Conservation (phyloP, 2,329 filamentous ascomycete species). For the Cladosporium sp. region DNA sequence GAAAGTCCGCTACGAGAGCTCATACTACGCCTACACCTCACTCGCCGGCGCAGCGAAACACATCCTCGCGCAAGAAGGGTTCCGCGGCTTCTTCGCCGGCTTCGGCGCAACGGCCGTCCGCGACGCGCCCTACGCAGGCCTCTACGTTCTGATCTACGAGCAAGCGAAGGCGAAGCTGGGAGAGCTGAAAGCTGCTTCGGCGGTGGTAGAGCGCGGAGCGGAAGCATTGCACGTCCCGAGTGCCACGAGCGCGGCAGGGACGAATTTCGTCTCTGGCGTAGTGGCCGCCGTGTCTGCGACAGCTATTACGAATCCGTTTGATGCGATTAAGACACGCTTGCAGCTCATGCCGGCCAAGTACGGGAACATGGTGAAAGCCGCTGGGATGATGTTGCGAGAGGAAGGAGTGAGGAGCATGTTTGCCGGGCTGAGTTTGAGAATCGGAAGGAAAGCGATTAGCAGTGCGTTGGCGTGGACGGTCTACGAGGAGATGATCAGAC, state of each 20-base stretch:
- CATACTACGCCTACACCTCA: constrained; percentile 76
- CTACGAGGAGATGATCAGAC: constrained; percentile 86
- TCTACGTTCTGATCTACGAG: constrained; percentile 95
- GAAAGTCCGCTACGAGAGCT: constrained; percentile 93
- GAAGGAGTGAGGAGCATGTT: constrained; percentile 79
- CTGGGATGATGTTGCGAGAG: constrained; percentile 70
- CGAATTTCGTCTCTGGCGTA: constrained; percentile 83
- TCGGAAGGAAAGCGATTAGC: constrained; percentile 86
- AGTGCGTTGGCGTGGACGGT: constrained; percentile 96
- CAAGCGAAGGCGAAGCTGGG: constrained; percentile 65
- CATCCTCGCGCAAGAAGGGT: constrained; percentile 68
- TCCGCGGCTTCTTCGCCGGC: constrained; percentile 84
- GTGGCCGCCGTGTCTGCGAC: constrained; percentile 79
- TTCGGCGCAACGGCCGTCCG: constrained; percentile 90
- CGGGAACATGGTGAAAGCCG: constrained; percentile 74
- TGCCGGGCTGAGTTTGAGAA: constrained; percentile 79
- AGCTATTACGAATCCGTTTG: constrained; percentile 90
- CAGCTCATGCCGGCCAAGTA: constrained; percentile 84
- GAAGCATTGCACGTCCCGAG: constrained; percentile 16
- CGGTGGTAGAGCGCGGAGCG: constrained; percentile 18
- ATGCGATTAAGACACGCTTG: constrained; percentile 91
- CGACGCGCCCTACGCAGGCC: constrained; percentile 92
- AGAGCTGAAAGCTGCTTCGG: constrained; percentile 18
- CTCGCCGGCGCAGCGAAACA: constrained; percentile 68
- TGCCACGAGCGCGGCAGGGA: constrained; percentile 51